A percentile compares a stretch with the other conserved stretches of the same genome.
phyloP scores from a whole-genome alignment of 2,329 filamentous ascomycete genomes.

The Talaromyces marneffei region DNA sequence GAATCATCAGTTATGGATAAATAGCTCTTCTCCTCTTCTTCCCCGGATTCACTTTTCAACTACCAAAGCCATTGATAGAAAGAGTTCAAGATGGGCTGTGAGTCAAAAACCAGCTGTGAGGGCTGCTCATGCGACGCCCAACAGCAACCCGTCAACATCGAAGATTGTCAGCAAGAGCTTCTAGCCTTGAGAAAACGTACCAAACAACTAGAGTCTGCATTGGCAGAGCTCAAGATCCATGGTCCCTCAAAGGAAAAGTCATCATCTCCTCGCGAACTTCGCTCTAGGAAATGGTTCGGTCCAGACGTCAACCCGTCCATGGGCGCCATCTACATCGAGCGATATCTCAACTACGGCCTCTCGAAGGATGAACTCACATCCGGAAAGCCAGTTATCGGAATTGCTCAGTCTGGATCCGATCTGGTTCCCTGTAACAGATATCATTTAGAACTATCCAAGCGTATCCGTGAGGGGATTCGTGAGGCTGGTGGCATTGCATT shows the following conservation, averaged over 20 bases:
- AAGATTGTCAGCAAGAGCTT: conserved; percentile 38
- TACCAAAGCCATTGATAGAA: neutral
- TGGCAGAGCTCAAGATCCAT: conserved; percentile 25
- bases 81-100: conserved; percentile 16
- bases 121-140: conserved; percentile 29
- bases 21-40: neutral
- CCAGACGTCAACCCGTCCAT: conserved; percentile 39
- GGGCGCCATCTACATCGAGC: conserved; percentile 46
- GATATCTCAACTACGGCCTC: conserved; percentile 48
- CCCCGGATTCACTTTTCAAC: neutral
- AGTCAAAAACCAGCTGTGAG: conserved; percentile 25
- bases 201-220: conserved; percentile 31
- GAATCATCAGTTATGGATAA: neutral
- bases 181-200: conserved; percentile 34
- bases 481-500: conserved; percentile 47
- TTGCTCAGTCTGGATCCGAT: conserved; percentile 49
- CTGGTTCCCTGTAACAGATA: conserved; percentile 48
- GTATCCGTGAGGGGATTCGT: conserved; percentile 47
- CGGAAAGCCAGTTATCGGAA: conserved; percentile 48
- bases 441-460: conserved; percentile 46
- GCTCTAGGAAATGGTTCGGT: conserved; percentile 44
- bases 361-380: conserved; percentile 47
- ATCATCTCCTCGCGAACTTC: conserved; percentile 26
- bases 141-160: conserved; percentile 28
- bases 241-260: conserved; percentile 11